These are phyloP conservation scores for Lichina pygmaea DNA, from an alignment of 495 filamentous ascomycete genomes.

Conservation along the genomic window DNA sequence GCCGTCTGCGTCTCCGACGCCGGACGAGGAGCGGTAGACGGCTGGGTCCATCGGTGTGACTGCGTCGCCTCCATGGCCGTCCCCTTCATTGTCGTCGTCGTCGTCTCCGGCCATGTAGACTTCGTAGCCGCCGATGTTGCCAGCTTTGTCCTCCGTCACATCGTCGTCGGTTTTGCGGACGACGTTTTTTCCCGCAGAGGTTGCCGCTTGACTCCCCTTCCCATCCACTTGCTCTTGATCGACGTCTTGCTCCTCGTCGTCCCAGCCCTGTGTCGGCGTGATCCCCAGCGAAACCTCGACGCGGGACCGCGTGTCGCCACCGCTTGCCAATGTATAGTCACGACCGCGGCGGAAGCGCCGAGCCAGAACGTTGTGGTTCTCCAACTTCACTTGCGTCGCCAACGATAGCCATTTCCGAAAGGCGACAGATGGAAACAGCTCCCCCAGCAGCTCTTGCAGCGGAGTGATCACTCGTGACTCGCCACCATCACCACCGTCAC, in stretches of 20 bases:
- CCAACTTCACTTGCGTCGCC: conserved; percentile 42
- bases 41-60: conserved; percentile 33
- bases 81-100: conserved; percentile 14
- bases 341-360: conserved; percentile 62
- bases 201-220: conserved; percentile 8
- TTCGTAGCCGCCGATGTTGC: conserved; percentile 47
- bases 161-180: conserved; percentile 4
- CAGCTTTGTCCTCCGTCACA: not conserved
- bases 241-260: conserved; percentile 32
- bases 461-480: conserved; percentile 16
- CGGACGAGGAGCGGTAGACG: conserved; percentile 37
- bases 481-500: not conserved
- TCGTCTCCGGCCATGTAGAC: conserved; percentile 82
- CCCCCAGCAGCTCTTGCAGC: conserved; percentile 45
- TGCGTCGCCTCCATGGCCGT: not conserved
- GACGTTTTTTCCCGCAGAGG: not conserved
- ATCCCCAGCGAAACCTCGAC: conserved; percentile 69
- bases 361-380: conserved; percentile 40
- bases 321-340: conserved; percentile 69
- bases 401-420: conserved; percentile 76
- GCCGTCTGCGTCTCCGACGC: conserved; percentile 57
- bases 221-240: conserved; percentile 18
- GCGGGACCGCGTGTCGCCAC: conserved; percentile 27
- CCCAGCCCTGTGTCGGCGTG: conserved; percentile 65
- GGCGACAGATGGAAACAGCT: conserved; percentile 55